Conservation (phyloP, 768 basidiomycete species). For the Amanita fuliginea region DNA sequence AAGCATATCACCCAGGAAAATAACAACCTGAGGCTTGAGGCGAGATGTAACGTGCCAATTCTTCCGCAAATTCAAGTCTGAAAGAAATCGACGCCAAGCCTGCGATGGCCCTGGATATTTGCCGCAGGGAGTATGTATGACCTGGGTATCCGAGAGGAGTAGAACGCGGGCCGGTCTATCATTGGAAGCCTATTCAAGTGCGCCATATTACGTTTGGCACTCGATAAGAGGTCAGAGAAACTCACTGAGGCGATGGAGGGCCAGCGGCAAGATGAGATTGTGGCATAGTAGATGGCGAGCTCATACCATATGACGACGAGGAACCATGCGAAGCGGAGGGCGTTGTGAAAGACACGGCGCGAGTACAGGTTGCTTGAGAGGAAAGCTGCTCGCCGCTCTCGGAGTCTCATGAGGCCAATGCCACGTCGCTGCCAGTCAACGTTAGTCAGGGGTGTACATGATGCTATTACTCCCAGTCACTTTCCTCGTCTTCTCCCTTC, state of each 20-base stretch:
- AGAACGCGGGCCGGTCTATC: conserved; percentile 2
- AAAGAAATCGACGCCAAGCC: conserved; percentile 30
- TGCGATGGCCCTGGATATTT: conserved; percentile 23
- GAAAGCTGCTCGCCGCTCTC: conserved; percentile 1
- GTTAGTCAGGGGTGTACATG: neutral
- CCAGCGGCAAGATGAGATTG: conserved; percentile 49
- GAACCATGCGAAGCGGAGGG: conserved; percentile 42
- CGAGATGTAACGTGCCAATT: conserved; percentile 56
- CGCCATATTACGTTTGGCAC: neutral
- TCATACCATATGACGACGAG: conserved; percentile 57
- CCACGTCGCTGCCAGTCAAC: neutral
- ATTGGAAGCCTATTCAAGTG: neutral
- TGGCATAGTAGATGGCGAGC: conserved; percentile 46
- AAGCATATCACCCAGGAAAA: conserved; percentile 73
- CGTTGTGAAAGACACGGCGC: conserved; percentile 25
- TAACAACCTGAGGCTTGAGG: conserved; percentile 49
- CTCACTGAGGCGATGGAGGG: conserved; percentile 26
- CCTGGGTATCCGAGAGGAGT: conserved; percentile 3
- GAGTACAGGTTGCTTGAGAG: conserved; percentile 11
- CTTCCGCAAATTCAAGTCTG: conserved; percentile 53
- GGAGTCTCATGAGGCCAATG: neutral
- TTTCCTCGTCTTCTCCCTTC: conserved; percentile 20
- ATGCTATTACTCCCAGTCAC: conserved; percentile 50
- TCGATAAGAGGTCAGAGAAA: conserved; percentile 3
- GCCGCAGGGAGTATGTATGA: conserved; percentile 8